phyloP scores from a whole-genome alignment of 331 rosid genomes.

The Pyrus hybrid region DNA sequence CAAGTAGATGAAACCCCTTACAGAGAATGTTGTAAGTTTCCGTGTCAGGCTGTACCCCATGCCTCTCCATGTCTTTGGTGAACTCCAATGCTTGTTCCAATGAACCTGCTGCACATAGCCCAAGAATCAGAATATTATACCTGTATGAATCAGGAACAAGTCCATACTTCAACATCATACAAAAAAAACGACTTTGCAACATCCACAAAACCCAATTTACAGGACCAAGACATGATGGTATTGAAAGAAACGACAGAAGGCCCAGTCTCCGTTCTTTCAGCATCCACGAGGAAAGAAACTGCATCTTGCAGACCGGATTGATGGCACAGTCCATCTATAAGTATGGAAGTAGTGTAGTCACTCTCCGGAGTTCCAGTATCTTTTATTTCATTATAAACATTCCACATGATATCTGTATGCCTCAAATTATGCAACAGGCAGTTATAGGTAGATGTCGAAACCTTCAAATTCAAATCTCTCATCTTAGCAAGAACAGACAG shows the following conservation, averaged over 20 bases:
- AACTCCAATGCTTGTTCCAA: conserved; percentile 45
- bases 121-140: conserved; percentile 51
- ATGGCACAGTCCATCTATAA: conserved; percentile 37
- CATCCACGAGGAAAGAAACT: conserved; percentile 23
- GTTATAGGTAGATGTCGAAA: conserved; percentile 36
- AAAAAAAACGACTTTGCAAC: conserved; percentile 35
- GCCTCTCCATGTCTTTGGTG: conserved; percentile 42
- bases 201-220: conserved; percentile 37
- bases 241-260: conserved; percentile 39
- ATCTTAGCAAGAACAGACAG: conserved; percentile 43
- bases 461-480: conserved; percentile 38
- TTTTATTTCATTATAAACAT: conserved; percentile 29
- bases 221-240: conserved; percentile 37
- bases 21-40: conserved; percentile 43
- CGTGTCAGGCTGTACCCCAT: conserved; percentile 32
- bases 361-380: conserved; percentile 24
- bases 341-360: conserved; percentile 38
- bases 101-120: conserved; percentile 48
- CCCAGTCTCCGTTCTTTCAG: conserved; percentile 7
- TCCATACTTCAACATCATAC: conserved; percentile 44
- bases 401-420: conserved; percentile 39
- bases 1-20: conserved; percentile 44
- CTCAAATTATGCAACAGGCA: conserved; percentile 40
- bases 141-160: conserved; percentile 43
- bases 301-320: conserved; percentile 39